Evolutionary conservation across 2,329 filamentous ascomycete genomes (phyloP), one percentile per base, ranked within the genome.

Genomic region (Albophoma yamanashiensis): DNA sequence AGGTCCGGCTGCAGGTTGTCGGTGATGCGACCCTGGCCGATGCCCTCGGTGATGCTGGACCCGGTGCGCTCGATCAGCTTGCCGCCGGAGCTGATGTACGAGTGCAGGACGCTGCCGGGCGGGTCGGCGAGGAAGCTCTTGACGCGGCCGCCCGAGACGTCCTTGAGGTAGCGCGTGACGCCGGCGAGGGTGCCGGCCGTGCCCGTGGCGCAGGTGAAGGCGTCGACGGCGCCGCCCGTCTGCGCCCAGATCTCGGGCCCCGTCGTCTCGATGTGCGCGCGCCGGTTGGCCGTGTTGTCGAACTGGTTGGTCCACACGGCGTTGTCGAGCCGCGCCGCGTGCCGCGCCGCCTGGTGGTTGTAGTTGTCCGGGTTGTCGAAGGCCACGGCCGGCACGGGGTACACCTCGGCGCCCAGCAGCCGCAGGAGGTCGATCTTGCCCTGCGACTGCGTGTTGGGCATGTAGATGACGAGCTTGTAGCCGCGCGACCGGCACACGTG

Each of bases 231-330:
- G 42, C 94, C 93, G 2, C 72, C 76, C 0, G 94, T 97, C 80
- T 99, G 94, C 36, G 86, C 79, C 94, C 94, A 99, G 71, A 99
- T 96, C 76, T 99, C 94, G 0, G 94, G 94, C 0, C 94, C 94
- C 0, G 94, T 99, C 2, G 93, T 97, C 79, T 97, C 93, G 67
- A 97, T 88, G 73, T 99, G 94, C 56, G 94, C 94, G 69, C 89
- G 87, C 58, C 94, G 84, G 76, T 99, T 99, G 58, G 94, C 94
- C 58, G 82, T 86, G 78, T 99, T 99, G 74, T 99, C 94, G 76
- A 99, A 99, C 77, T 99, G 94, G 76, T 99, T 95, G 53, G 94
- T 99, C 94, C 94, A 99, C 17, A 97, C 92, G 11, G 93, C 92
- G 68, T 94, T 94, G 20, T 91, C 87, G 56, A 95, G 76, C 3